These are phyloP conservation scores for Hyphopichia buzzinii DNA, from an alignment of 1,139 yeast species.

Conservation along the genomic window DNA sequence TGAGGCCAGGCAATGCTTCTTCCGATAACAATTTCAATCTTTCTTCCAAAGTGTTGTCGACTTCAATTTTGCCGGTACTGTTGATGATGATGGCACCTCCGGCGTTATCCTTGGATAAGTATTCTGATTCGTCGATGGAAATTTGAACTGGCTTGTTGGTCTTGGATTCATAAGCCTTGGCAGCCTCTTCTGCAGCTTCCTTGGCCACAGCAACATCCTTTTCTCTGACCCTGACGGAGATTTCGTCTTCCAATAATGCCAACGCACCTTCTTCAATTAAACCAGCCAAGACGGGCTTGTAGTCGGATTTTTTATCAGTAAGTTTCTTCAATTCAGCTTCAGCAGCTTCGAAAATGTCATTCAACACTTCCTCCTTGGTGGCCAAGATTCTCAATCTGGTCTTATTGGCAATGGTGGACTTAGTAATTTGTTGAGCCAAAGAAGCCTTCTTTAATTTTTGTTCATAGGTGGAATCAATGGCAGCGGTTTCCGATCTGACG, in stretches of 20 bases:
- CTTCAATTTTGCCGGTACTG: constrained; percentile 78
- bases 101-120: constrained; percentile 60
- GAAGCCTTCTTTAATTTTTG: constrained; percentile 87
- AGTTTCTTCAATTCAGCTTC: constrained; percentile 58
- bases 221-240: constrained; percentile 66
- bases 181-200: constrained; percentile 61
- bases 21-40: constrained; percentile 80
- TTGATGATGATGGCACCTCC: constrained; percentile 85
- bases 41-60: constrained; percentile 91
- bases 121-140: constrained; percentile 53
- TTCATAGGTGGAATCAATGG: constrained; percentile 79
- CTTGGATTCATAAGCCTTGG: constrained; percentile 59
- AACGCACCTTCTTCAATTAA: constrained; percentile 82
- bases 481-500: constrained; percentile 87
- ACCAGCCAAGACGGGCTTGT: constrained; percentile 69
- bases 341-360: constrained; percentile 71
- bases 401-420: constrained; percentile 93
- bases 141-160: constrained; percentile 50
- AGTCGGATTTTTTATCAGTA: constrained; percentile 47
- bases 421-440: constrained; percentile 91
- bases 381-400: constrained; percentile 87
- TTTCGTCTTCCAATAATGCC: constrained; percentile 69
- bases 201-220: constrained; percentile 64
- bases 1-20: constrained; percentile 88
- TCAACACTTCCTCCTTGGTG: constrained; percentile 80